Conservation (phyloP, 345 rosid genomes). For the Salix dunnii region DNA sequence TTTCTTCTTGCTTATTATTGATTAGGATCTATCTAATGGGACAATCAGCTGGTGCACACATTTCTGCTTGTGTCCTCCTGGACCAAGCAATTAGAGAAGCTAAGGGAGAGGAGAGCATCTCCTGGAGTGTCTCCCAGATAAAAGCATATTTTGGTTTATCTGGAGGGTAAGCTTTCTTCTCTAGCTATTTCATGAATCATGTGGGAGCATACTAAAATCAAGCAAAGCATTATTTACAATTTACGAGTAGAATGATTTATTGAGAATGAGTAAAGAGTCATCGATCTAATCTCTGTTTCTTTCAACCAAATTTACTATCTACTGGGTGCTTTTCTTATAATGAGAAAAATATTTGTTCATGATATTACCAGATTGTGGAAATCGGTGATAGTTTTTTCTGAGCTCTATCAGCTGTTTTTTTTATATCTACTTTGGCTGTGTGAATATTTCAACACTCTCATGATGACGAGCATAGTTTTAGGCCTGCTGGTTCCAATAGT, state of each 20-base stretch:
- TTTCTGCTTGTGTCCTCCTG: constrained; percentile 30
- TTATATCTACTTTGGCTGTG: not conserved
- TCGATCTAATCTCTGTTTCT: not conserved
- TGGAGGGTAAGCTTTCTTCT: constrained; percentile 26
- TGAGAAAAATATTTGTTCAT: not conserved
- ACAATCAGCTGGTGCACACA: constrained; percentile 35
- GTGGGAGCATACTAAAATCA: constrained; percentile 2
- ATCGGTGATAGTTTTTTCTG: not conserved
- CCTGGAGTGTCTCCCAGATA: constrained; percentile 30
- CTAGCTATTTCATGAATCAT: constrained; percentile 6
- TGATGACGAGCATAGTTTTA: not conserved
- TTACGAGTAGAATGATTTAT: not conserved
- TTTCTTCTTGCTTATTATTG: constrained; percentile 20
- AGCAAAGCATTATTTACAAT: constrained; percentile 3
- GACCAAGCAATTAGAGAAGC: constrained; percentile 35
- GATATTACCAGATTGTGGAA: not conserved
- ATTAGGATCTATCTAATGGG: constrained; percentile 33
- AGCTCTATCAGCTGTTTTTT: not conserved
- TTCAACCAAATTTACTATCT: not conserved
- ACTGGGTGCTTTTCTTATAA: not conserved
- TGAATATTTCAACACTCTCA: not conserved
- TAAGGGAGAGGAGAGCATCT: constrained; percentile 14
- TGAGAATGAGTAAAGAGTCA: not conserved
- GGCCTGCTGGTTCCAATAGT: not conserved
- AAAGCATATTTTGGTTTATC: constrained; percentile 31